These are phyloP conservation scores for Glycine soja DNA, from an alignment of 306 rosid species.

Conservation along the genomic window DNA sequence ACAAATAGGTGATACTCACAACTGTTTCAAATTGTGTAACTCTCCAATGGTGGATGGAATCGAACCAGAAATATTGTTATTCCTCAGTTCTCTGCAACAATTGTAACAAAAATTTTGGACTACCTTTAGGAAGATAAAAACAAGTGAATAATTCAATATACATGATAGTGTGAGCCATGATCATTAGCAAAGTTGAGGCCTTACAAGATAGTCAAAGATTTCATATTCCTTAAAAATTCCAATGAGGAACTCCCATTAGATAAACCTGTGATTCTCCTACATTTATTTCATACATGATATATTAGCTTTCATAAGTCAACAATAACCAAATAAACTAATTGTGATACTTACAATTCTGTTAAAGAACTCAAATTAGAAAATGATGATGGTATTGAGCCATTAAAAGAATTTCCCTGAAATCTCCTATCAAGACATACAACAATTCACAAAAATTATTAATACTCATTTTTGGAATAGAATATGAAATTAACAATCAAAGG, in stretches of 20 bases:
- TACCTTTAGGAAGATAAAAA: slow-evolving; percentile 26
- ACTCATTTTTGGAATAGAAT: not conserved
- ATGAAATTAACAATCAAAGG: not conserved
- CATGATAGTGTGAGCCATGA: slow-evolving; percentile 25
- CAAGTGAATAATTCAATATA: not conserved
- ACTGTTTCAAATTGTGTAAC: not conserved
- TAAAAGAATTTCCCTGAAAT: slow-evolving; percentile 83
- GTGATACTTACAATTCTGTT: slow-evolving; percentile 66
- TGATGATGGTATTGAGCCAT: slow-evolving; percentile 71
- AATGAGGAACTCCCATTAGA: slow-evolving; percentile 79
- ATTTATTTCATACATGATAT: slow-evolving; percentile 35
- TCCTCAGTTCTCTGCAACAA: slow-evolving; percentile 73
- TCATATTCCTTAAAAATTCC: slow-evolving; percentile 67
- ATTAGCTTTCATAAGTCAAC: slow-evolving; percentile 41
- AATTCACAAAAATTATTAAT: slow-evolving; percentile 27
- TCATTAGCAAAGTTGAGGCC: slow-evolving; percentile 37
- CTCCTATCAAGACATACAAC: slow-evolving; percentile 59
- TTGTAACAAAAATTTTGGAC: slow-evolving; percentile 32
- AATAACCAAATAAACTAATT: not conserved
- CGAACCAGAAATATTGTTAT: slow-evolving; percentile 70
- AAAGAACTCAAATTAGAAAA: slow-evolving; percentile 76
- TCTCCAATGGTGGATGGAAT: slow-evolving; percentile 77
- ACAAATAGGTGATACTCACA: slow-evolving; percentile 9
- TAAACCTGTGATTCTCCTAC: slow-evolving; percentile 69
- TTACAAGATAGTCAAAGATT: slow-evolving; percentile 69